Evolutionary conservation across 2,329 filamentous ascomycete species (phyloP), one percentile per base, ranked within the genome.

Genomic region (Phialemoniopsis sp.): DNA sequence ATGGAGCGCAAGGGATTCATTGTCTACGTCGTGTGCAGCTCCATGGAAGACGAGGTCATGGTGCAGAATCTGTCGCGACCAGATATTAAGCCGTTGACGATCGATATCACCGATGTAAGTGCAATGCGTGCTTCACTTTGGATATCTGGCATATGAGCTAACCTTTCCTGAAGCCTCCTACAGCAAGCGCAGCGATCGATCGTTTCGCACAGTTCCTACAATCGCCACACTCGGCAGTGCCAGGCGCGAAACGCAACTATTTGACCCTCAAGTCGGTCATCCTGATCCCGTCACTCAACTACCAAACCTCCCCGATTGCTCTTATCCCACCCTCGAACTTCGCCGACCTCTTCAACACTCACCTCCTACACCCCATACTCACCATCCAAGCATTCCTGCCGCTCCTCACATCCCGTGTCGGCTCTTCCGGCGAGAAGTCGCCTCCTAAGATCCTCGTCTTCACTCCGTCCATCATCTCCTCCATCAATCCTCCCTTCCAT

Each of bases 1-100:
- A 71, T 98, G 49, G 93, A 97, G 65, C 76, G 89, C 43, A 80
- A 89, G 47, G 93, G 93, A 5, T 97, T 94, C 60, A 87, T 97
- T 44, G 88, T 97, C 40, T 98, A 89, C 60, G 73, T 98, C 44
- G 87, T 95, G 1, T 91, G 89, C 53, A 85, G 81, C 47, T 88
- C 81, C n/a, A 67, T 82, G 43, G 87, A 95, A 52, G 91, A 97
- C 50, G 89, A 97, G 59, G 73, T 82, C 29, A 67, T 85, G 46
- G 82, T 97, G 13, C 79, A 87, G 44, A 76, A 79, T 44, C 78
- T 95, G 59, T 76, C 82, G n/a, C 76, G 89, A 45, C 73, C 81
- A 7, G 93, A 97, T 57, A 85, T 97, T 47, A 79, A 85, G 46
- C 82, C 91, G 8, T 66, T 98, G 42, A 80, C 80, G 57, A 75